These are phyloP conservation scores for Pseudogymnoascus sp. DNA, from an alignment of 2,329 filamentous ascomycete species.

Conservation along the genomic window DNA sequence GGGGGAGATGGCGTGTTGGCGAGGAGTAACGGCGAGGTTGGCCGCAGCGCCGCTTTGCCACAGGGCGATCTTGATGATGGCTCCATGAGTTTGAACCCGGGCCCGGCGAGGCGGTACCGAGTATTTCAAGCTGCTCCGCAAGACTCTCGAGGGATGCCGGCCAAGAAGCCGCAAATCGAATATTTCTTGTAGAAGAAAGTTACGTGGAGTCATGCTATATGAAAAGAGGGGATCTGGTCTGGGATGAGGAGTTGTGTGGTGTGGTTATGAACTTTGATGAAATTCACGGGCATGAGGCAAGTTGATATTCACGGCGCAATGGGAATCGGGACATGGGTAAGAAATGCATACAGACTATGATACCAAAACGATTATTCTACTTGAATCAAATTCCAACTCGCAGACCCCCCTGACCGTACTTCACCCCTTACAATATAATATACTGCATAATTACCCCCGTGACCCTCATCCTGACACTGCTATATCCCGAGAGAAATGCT, in stretches of 20 bases:
- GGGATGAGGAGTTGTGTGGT: neutral
- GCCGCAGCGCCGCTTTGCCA: conserved; percentile 38
- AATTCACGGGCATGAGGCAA: conserved; percentile 1
- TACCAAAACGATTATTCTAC: conserved; percentile 6
- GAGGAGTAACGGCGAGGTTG: conserved; percentile 36
- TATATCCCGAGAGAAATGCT: neutral
- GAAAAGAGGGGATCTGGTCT: neutral
- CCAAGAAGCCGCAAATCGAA: conserved; percentile 95
- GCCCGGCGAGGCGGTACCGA: conserved; percentile 81
- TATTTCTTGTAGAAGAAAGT: conserved; percentile 63
- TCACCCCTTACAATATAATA: neutral
- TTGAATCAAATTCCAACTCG: neutral
- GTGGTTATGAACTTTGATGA: conserved; percentile 6
- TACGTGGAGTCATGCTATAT: neutral
- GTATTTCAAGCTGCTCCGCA: conserved; percentile 97
- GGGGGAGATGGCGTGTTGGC: conserved; percentile 44
- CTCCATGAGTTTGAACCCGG: conserved; percentile 47
- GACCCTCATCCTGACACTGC: neutral
- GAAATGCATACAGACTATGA: conserved; percentile 9
- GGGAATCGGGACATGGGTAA: neutral
- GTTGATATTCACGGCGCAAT: neutral
- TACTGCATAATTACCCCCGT: neutral
- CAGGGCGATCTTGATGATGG: conserved; percentile 42
- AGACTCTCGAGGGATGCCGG: conserved; percentile 93
- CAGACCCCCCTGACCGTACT: neutral